phyloP scores from a whole-genome alignment of 441 rosid genomes.

The Gossypium lobatum region DNA sequence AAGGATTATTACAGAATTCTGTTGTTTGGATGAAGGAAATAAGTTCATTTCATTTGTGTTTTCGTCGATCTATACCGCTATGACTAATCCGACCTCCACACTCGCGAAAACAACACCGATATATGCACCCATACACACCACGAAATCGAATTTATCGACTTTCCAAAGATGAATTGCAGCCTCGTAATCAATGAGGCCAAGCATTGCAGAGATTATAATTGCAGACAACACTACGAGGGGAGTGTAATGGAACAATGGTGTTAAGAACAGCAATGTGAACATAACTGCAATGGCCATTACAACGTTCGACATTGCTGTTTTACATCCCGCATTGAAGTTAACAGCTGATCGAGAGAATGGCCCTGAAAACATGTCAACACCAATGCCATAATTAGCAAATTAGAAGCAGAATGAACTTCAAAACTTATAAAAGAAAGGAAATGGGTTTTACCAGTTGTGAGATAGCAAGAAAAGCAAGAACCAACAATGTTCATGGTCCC shows the following conservation, averaged over 20 bases:
- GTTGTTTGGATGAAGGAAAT: not conserved
- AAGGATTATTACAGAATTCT: not conserved
- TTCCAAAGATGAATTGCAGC: constrained; percentile 75
- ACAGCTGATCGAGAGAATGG: constrained; percentile 96
- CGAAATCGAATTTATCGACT: constrained; percentile 85
- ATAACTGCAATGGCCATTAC: constrained; percentile 84
- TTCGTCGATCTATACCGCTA: constrained; percentile 40
- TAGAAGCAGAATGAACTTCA: not conserved
- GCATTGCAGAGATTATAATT: constrained; percentile 84
- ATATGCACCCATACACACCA: constrained; percentile 72
- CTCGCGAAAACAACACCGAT: constrained; percentile 77
- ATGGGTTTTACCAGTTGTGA: constrained; percentile 59
- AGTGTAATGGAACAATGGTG: constrained; percentile 84
- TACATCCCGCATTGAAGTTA: constrained; percentile 95
- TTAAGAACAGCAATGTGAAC: constrained; percentile 71
- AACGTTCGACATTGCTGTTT: constrained; percentile 82
- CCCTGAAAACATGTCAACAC: constrained; percentile 35
- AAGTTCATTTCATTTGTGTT: not conserved
- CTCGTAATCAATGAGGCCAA: constrained; percentile 86
- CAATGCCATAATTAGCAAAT: not conserved
- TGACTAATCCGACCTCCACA: constrained; percentile 63
- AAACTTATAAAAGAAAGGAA: not conserved
- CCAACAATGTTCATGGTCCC: constrained; percentile 94
- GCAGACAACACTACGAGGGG: constrained; percentile 87
- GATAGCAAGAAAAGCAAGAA: constrained; percentile 90